phyloP scores from a whole-genome alignment of 495 filamentous ascomycete genomes.

The Xylaria flabelliformis region DNA sequence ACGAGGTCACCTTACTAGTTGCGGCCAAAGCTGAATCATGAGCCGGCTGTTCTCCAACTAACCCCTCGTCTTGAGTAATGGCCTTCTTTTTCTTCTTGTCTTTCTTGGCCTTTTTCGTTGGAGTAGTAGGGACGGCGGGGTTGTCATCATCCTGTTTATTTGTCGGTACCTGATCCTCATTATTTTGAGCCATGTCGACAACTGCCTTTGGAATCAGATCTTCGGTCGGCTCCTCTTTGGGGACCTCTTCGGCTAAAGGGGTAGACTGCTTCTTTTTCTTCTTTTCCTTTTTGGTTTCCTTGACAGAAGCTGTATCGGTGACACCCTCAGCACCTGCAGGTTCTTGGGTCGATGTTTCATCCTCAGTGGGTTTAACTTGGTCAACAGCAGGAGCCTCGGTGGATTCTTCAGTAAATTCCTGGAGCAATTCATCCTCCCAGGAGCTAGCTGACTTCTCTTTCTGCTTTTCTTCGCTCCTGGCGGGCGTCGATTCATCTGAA shows the following conservation, averaged over 20 bases:
- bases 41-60: background rate
- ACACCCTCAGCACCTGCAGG: background rate
- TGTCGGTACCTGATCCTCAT: slow-evolving; percentile 9
- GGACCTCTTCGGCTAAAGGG: slow-evolving; percentile 2
- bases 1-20: background rate
- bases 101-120: slow-evolving; percentile 27
- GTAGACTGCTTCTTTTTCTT: slow-evolving; percentile 29
- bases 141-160: slow-evolving; percentile 21
- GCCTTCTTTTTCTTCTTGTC: slow-evolving; percentile 28
- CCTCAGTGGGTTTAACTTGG: background rate
- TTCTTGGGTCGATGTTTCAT: slow-evolving; percentile 9
- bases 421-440: slow-evolving; percentile 9
- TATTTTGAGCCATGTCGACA: background rate
- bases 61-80: background rate
- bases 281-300: slow-evolving; percentile 31
- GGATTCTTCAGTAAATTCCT: background rate
- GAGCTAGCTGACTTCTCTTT: background rate
- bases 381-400: background rate
- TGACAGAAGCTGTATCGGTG: background rate
- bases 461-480: slow-evolving; percentile 29
- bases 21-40: background rate
- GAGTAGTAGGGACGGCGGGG: background rate
- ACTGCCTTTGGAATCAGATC: slow-evolving; percentile 9
- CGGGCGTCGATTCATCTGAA: slow-evolving; percentile 9
- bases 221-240: slow-evolving; percentile 22